Base-by-base conservation (phyloP, 1,284 basidiomycete genomes). In the Cryptococcus wingfieldii region DNA sequence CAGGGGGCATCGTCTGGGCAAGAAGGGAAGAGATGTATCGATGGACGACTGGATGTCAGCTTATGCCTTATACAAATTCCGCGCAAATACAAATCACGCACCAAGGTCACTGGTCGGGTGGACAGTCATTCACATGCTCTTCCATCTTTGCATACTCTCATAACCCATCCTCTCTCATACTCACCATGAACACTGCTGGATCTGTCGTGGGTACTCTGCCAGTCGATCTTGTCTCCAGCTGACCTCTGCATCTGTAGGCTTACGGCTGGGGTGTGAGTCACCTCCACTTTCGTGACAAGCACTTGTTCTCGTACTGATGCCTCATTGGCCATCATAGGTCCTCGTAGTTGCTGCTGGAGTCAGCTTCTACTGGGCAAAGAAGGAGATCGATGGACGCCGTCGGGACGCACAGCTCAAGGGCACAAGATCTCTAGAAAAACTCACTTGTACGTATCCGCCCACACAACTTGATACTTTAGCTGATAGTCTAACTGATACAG, bases 331-430 rank as follows among this genome's bases (percentile, higher is more conserved):
- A 47, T 25, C 25, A 18, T 39, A 72, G 70, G 74, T 72, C 25
- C 72, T 81, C 49, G 71, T 80, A 48, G 73, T 76, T 28, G 80
- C 79, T n/a, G 79, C 80, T 0, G 78, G 78, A 34, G 71, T 75
- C 31, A 79, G 79, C 51, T 81, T 78, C 69, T 79, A 79, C 67
- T 80, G 67, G 51, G 79, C 80, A 19, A 79, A 79, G 56, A 74
- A 79, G 61, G 74, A 72, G 54, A 79, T 81, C 58, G 72, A 80
- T 62, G 75, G 75, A 31, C 68, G 80, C 47, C 39, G 65, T 23
- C 51, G 53, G 19, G 59, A 60, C 16, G 59, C 59, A 16, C 53
- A 54, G 38, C 18, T 50, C 39, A 54, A 53, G 41, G 59, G 59
- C 25, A 51, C 50, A 18, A 51, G 59, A 28, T 48, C 55, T 13